These are phyloP conservation scores for Eurotiales sp. DNA, from an alignment of 2,329 filamentous ascomycete species.

Conservation along the genomic window DNA sequence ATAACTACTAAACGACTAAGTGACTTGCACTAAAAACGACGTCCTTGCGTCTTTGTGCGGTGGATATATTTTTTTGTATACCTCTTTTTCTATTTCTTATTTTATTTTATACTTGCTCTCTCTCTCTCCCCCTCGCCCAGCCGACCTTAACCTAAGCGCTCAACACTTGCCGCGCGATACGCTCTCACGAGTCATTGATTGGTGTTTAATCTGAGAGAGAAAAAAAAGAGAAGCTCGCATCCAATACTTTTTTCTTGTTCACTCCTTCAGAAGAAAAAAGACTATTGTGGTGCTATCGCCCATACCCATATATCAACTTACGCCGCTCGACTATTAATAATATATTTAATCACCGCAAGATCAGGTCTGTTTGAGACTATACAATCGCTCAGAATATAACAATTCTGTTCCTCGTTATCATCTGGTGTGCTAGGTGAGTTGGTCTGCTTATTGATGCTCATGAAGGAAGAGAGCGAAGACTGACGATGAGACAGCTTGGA, in stretches of 20 bases:
- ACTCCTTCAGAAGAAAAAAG: slow-evolving; percentile 12
- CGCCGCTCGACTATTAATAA: slow-evolving; percentile 10
- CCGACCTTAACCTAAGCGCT: neutral
- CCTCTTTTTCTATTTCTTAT: neutral
- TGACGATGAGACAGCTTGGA: neutral
- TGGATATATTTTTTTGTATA: neutral
- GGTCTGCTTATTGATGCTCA: neutral
- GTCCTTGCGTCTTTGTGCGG: slow-evolving; percentile 7
- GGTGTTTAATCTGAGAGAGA: neutral
- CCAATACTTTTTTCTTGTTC: slow-evolving; percentile 1
- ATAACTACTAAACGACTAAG: neutral
- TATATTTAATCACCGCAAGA: slow-evolving; percentile 9
- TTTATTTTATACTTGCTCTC: neutral
- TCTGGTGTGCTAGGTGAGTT: slow-evolving; percentile 8
- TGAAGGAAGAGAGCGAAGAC: too few relatives aligned
- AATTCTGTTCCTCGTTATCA: slow-evolving; percentile 7
- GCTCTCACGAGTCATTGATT: neutral
- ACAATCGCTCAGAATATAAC: neutral
- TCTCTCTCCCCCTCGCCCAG: neutral
- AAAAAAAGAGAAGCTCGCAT: neutral
- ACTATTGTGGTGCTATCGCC: slow-evolving; percentile 2
- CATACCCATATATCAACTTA: neutral
- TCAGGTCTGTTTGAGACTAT: neutral
- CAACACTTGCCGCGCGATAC: neutral
- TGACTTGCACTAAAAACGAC: neutral